Evolutionary conservation across 2,329 filamentous ascomycete genomes (phyloP), one percentile per base, ranked within the genome.

Genomic region (Paramyrothecium sp.): DNA sequence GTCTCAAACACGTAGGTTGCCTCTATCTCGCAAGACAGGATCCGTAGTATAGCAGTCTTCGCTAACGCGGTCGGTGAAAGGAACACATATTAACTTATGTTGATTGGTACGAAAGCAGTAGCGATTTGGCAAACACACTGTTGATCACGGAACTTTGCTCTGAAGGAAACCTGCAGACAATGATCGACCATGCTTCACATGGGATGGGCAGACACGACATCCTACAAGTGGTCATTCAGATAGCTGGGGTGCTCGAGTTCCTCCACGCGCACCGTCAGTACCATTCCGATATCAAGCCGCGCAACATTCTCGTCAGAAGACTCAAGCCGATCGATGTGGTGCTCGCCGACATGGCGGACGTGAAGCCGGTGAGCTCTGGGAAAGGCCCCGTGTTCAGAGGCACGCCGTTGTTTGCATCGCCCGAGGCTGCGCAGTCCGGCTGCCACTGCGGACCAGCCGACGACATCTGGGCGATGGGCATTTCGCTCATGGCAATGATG

Each of bases 381-480:
- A 59, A 59, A 19, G 59, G 54, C 12, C 60, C 63, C 0, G 57
- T 60, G 3, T 21, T 21, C 30, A 26, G 33, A 41, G 69, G 70
- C n/a, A 72, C 70, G 3, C 54, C 55, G 23, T 47, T 60, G 1
- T 73, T 65, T 58, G 68, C 66, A 60, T 72, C 71, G 7, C 71
- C 71, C 1, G 60, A 71, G 49, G 65, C 71, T n/a, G 58, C 60
- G 23, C 57, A 54, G 19, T 17, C 55, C 11, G 46, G 56, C 7
- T 51, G 56, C 17, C 63, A 69, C 44, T 44, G 33, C 4, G 69
- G 70, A 1, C 58, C 59, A 13, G 62, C 60, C 7, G 71, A 73
- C 41, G 71, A 73, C n/a, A 62, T 73, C 4, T 73, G 71, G 71
- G 71, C 71, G 4, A 57, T 73, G 7, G 71, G 71, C 0, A 57